These are phyloP conservation scores for Rubus idaeus DNA, from an alignment of 306 rosid genomes.

Conservation along the genomic window DNA sequence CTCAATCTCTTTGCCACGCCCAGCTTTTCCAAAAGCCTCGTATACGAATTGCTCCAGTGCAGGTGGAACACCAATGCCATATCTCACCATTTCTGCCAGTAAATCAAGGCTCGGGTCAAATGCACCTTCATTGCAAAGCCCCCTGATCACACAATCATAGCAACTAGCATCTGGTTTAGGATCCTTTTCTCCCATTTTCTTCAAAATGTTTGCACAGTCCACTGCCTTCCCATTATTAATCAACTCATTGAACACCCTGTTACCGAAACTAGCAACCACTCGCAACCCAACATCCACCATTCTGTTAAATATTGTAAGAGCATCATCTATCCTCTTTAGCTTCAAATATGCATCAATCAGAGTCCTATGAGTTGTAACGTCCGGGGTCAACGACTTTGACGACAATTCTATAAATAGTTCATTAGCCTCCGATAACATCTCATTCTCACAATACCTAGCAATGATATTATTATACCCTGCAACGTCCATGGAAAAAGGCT, in stretches of 20 bases:
- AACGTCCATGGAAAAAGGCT: slow-evolving; percentile 88
- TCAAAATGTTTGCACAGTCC: slow-evolving; percentile 72
- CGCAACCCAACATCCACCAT: slow-evolving; percentile 90
- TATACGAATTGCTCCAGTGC: slow-evolving; percentile 48
- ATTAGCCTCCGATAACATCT: slow-evolving; percentile 72
- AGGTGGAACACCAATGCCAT: slow-evolving; percentile 74
- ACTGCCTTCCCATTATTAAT: slow-evolving; percentile 64
- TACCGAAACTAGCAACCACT: slow-evolving; percentile 81
- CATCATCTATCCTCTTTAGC: slow-evolving; percentile 64
- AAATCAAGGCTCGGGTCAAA: slow-evolving; percentile 56
- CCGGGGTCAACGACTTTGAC: slow-evolving; percentile 79
- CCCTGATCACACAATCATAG: slow-evolving; percentile 84
- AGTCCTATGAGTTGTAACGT: slow-evolving; percentile 74
- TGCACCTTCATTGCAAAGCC: slow-evolving; percentile 63
- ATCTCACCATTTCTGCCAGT: slow-evolving; percentile 69
- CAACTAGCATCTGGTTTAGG: slow-evolving; percentile 88
- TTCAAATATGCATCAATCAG: slow-evolving; percentile 77
- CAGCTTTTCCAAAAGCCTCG: slow-evolving; percentile 57
- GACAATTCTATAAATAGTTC: slow-evolving; percentile 61
- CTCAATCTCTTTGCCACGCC: slow-evolving; percentile 70
- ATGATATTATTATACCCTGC: slow-evolving; percentile 87
- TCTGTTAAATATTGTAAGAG: slow-evolving; percentile 57
- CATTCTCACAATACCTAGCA: slow-evolving; percentile 68
- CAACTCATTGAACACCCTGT: slow-evolving; percentile 66
- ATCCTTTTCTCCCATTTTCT: slow-evolving; percentile 90